phyloP scores from a whole-genome alignment of 2,329 filamentous ascomycete species.

The Exophiala phaeomuriformis region DNA sequence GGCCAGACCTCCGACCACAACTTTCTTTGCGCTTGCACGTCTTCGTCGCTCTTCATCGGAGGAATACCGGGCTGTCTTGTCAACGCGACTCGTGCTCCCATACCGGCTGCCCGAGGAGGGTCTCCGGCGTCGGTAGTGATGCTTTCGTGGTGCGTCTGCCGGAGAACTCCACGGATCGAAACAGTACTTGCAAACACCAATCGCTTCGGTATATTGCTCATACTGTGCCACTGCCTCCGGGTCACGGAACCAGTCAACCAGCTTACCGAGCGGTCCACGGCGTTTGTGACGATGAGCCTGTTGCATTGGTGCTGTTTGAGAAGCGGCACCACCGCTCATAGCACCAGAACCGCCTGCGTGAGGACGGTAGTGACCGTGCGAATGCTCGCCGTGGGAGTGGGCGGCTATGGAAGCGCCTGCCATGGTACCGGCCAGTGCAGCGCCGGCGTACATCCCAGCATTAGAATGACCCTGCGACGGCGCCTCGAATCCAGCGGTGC shows the following conservation, averaged over 20 bases:
- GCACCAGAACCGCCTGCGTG: conserved; percentile 4
- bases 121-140: conserved; percentile 44
- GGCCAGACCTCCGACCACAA: conserved; percentile 47
- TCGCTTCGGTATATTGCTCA: conserved; percentile 61
- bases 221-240: conserved; percentile 58
- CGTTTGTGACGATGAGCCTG: conserved; percentile 42
- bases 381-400: conserved; percentile 31
- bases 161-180: conserved; percentile 54
- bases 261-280: conserved; percentile 48
- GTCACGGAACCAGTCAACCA: conserved; percentile 57
- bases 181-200: conserved; percentile 58
- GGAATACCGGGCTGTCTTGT: conserved; percentile 55
- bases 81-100: conserved; percentile 42
- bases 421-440: conserved; percentile 35
- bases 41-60: conserved; percentile 42
- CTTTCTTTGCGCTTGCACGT: conserved; percentile 43
- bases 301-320: conserved; percentile 11
- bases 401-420: conserved; percentile 38
- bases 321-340: not conserved
- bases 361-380: conserved; percentile 33
- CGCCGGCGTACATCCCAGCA: conserved; percentile 29
- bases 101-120: conserved; percentile 29
- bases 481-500: conserved; percentile 4
- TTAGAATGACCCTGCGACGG: conserved; percentile 25
- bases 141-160: conserved; percentile 53